Evolutionary conservation across 805 yeast species (phyloP).

Genomic region (Candida ascalaphidarum): DNA sequence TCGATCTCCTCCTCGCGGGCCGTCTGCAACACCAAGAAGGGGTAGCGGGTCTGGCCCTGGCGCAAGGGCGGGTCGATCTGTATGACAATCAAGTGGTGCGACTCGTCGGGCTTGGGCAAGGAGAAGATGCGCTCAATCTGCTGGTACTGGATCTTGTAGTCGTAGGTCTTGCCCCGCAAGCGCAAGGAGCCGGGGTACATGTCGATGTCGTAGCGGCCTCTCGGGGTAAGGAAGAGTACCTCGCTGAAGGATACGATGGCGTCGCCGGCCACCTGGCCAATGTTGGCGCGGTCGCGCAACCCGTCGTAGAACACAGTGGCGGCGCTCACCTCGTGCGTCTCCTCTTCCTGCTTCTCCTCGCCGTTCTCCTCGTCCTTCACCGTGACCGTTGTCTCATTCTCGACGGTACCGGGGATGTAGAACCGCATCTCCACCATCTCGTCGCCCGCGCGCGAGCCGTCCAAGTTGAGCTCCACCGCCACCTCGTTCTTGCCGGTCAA

Average conservation of each 20-base stretch:
- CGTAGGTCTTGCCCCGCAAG: slow-evolving; percentile 94
- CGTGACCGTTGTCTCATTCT: slow-evolving; percentile 32
- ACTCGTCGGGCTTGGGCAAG: slow-evolving; percentile 89
- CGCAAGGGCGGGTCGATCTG: slow-evolving; percentile 96
- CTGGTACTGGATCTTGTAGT: slow-evolving; percentile 85
- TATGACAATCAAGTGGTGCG: slow-evolving; percentile 77
- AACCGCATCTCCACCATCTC: slow-evolving; percentile 93
- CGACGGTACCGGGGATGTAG: slow-evolving; percentile 83
- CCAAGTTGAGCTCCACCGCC: slow-evolving; percentile 72
- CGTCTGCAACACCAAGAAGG: slow-evolving; percentile 85
- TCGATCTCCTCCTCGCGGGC: slow-evolving; percentile 86
- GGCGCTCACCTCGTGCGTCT: slow-evolving; percentile 48
- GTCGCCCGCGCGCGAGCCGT: slow-evolving; percentile 73
- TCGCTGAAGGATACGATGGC: slow-evolving; percentile 91
- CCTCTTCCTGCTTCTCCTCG: slow-evolving; percentile 25
- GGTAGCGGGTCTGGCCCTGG: slow-evolving; percentile 97
- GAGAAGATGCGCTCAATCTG: slow-evolving; percentile 88
- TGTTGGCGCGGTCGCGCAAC: slow-evolving; percentile 85
- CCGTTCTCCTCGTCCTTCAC: slow-evolving; percentile 17
- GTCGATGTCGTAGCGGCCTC: slow-evolving; percentile 97
- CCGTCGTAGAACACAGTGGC: slow-evolving; percentile 87
- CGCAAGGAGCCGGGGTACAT: slow-evolving; percentile 83
- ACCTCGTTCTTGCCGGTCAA: slow-evolving; percentile 90
- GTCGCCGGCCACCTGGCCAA: slow-evolving; percentile 91
- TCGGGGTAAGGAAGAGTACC: slow-evolving; percentile 86